Conservation (phyloP, 805 yeast genomes). For the Sugiyamaella chiloensis region DNA sequence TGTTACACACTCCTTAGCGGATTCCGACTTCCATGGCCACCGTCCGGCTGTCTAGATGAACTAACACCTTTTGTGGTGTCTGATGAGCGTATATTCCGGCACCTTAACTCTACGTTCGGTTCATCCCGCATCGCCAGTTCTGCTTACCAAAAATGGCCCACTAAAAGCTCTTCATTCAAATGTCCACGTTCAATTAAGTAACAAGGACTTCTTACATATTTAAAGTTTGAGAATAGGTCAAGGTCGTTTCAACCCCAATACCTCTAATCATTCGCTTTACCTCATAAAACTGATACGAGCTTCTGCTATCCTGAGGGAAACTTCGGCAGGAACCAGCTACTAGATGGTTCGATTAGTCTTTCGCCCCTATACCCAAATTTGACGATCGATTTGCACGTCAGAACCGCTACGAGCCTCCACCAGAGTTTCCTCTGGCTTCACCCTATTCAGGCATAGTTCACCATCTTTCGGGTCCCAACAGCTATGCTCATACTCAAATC, state of each 20-base stretch:
- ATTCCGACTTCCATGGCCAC: slow-evolving; percentile 52
- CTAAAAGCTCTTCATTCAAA: slow-evolving; percentile 44
- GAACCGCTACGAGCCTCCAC: slow-evolving; percentile 47
- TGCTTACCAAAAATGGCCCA: slow-evolving; percentile 48
- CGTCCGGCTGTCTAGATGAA: slow-evolving; percentile 49
- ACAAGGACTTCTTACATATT: slow-evolving; percentile 43
- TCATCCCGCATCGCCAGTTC: slow-evolving; percentile 48
- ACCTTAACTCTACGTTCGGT: slow-evolving; percentile 42
- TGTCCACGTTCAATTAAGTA: slow-evolving; percentile 42
- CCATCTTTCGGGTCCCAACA: slow-evolving; percentile 47
- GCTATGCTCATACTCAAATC: slow-evolving; percentile 44
- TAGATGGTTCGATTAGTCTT: slow-evolving; percentile 45
- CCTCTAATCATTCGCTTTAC: slow-evolving; percentile 43
- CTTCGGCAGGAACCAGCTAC: slow-evolving; percentile 46
- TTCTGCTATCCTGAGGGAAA: slow-evolving; percentile 44
- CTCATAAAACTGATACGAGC: slow-evolving; percentile 43
- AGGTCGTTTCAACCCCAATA: slow-evolving; percentile 40
- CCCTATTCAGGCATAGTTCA: slow-evolving; percentile 46
- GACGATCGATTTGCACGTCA: slow-evolving; percentile 46
- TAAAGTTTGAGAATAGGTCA: slow-evolving; percentile 43
- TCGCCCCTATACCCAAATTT: slow-evolving; percentile 45
- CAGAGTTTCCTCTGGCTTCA: slow-evolving; percentile 46
- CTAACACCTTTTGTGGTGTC: slow-evolving; percentile 47
- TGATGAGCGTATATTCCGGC: slow-evolving; percentile 45
- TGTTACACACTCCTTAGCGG: slow-evolving; percentile 53